Percentiles rank a stretch among this genome's conserved stretches.
Conservation (phyloP, 495 filamentous ascomycete species). For the Aspergillus cavernicola region DNA sequence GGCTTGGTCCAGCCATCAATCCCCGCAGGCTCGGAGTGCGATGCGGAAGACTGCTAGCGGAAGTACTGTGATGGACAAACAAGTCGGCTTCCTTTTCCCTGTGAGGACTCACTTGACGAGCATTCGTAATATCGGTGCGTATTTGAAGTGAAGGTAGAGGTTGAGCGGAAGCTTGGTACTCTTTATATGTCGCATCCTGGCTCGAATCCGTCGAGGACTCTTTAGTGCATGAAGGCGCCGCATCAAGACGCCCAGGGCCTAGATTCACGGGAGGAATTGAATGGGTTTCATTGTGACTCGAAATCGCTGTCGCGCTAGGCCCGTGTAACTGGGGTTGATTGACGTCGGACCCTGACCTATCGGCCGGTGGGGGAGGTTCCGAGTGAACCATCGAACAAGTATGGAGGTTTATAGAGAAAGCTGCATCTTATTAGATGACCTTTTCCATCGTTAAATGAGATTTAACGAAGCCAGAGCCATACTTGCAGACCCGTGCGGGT, state of each 20-base stretch:
- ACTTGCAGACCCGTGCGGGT: slow-evolving; percentile 12
- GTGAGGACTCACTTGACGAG: slow-evolving; percentile 26
- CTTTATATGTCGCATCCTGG: slow-evolving; percentile 13
- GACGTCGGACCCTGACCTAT: slow-evolving; percentile 21
- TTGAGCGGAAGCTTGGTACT: background rate
- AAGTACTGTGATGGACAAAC: slow-evolving; percentile 35
- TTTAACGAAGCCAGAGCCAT: background rate
- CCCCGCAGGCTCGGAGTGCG: slow-evolving; percentile 51
- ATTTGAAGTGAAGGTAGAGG: slow-evolving; percentile 40
- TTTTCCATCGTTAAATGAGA: slow-evolving; percentile 4
- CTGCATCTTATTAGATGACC: slow-evolving; percentile 6
- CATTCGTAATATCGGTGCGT: slow-evolving; percentile 35
- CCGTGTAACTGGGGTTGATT: slow-evolving; percentile 20
- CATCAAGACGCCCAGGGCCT: slow-evolving; percentile 9
- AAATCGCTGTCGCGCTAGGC: slow-evolving; percentile 13
- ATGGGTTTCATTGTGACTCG: slow-evolving; percentile 20
- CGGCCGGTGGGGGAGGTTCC: slow-evolving; percentile 24
- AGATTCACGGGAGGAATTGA: slow-evolving; percentile 12
- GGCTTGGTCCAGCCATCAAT: slow-evolving; percentile 35
- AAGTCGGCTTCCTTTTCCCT: slow-evolving; percentile 32
- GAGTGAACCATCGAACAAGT: slow-evolving; percentile 26
- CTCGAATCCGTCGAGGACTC: slow-evolving; percentile 3
- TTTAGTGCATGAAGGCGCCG: slow-evolving; percentile 7
- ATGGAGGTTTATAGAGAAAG: background rate
- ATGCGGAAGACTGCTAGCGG: slow-evolving; percentile 42